Evolutionary conservation across 768 basidiomycete genomes (phyloP).

Genomic region (Amanita pallidorosea): DNA sequence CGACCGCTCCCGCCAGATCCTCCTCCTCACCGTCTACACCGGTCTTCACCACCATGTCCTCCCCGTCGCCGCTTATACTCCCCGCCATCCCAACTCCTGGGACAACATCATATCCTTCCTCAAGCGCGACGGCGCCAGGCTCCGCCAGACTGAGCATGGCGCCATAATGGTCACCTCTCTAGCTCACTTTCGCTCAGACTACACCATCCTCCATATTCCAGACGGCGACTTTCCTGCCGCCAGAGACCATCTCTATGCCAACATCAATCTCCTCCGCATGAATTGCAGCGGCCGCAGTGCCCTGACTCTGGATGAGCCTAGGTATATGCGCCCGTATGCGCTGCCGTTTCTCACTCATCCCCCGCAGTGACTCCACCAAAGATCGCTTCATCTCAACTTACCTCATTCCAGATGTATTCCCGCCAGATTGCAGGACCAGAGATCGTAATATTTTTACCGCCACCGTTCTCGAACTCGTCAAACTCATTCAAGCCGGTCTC

Average conservation of each 20-base stretch:
- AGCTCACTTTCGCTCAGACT: slow-evolving; percentile 81
- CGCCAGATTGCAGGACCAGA: slow-evolving; percentile 19
- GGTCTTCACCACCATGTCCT: slow-evolving; percentile 54
- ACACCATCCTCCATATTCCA: slow-evolving; percentile 73
- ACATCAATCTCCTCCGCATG: slow-evolving; percentile 78
- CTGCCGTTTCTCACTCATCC: slow-evolving; percentile 3
- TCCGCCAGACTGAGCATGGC: slow-evolving; percentile 59
- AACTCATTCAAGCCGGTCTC: slow-evolving; percentile 61
- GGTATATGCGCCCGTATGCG: slow-evolving; percentile 24
- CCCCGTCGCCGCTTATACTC: slow-evolving; percentile 27
- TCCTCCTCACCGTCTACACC: slow-evolving; percentile 65
- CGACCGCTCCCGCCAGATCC: slow-evolving; percentile 8
- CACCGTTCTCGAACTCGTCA: slow-evolving; percentile 69
- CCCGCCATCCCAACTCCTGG: slow-evolving; percentile 45
- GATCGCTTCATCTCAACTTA: slow-evolving; percentile 71
- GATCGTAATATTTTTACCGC: slow-evolving; percentile 39
- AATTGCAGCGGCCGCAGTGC: slow-evolving; percentile 72
- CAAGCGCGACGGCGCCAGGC: slow-evolving; percentile 63
- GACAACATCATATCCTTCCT: slow-evolving; percentile 49
- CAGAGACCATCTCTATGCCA: slow-evolving; percentile 63
- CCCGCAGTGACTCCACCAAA: slow-evolving; percentile 60
- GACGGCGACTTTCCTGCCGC: slow-evolving; percentile 53
- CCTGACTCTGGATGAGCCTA: slow-evolving; percentile 68
- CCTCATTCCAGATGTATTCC: slow-evolving; percentile 27
- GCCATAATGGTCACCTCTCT: slow-evolving; percentile 74